Base-by-base conservation (phyloP, 2,329 filamentous ascomycete genomes). In the Pseudogymnoascus sp. region DNA sequence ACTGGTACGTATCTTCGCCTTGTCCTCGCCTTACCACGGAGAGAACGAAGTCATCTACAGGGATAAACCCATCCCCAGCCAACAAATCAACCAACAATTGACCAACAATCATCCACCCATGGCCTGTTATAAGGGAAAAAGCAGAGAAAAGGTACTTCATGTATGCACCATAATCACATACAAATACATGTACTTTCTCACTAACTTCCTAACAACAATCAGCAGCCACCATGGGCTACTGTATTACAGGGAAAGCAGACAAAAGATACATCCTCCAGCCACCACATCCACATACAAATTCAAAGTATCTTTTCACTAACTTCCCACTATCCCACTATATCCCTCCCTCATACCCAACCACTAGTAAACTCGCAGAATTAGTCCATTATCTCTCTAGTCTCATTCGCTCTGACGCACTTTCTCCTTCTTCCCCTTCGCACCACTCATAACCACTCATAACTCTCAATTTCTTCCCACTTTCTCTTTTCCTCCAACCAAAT, bases 391-490 rank as follows among this genome's bases (percentile, higher is more conserved):
- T n/a, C 39, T 40, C 39, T 40, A 40, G 39, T 40, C 39, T 9
- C 15, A 21, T 40, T 40, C 39, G 39, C 39, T 40, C 39, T 40
- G 39, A 40, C 39, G 39, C 39, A 40, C 39, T 21, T 21, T 18
- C 21, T 21, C 21, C 21, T 21, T 21, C 21, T 21, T 21, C 21
- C 21, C 39, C 8, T 40, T 21, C 39, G 39, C 39, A 40, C 39
- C 39, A 40, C 39, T 21, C 15, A 21, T 40, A 40, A 40, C 48
- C 48, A 55, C 25, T 55, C 48, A 55, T 55, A 55, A 31, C 48
- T 4, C 7, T 33, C 48, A 55, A 55, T 55, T 33, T 31, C 48
- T 55, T 55, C 48, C 48, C 48, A 55, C 48, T 55, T 55, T 31
- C 48, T 29, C 25, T 55, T 4, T 21, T 55, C 48, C 48, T 29